phyloP scores from a whole-genome alignment of 345 rosid species.

The Adansonia digitata region DNA sequence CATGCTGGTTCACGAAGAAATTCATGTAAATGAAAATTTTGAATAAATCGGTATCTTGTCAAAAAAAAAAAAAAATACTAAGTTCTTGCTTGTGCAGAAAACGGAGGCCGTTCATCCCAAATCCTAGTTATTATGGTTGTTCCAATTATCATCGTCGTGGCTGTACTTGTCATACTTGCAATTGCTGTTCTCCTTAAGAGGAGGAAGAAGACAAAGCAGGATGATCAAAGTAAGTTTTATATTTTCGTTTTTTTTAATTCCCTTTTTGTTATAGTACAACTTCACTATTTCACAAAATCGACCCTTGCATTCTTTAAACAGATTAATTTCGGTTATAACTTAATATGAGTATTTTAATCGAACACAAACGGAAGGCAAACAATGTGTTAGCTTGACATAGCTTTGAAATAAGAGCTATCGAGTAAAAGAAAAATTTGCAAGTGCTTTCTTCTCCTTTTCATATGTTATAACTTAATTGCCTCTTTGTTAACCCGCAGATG shows the following conservation, averaged over 20 bases:
- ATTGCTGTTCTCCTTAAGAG: constrained; percentile 11
- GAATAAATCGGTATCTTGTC: not conserved
- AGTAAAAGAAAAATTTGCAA: not conserved
- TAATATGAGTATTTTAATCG: not conserved
- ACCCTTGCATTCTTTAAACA: not conserved
- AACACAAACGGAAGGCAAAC: not conserved
- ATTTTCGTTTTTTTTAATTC: not conserved
- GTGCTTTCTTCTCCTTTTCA: not conserved
- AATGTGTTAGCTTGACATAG: not conserved
- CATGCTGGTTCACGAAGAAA: not conserved
- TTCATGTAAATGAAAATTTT: not conserved
- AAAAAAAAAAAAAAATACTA: not conserved
- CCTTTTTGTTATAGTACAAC: not conserved
- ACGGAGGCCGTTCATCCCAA: not conserved
- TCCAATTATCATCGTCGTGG: constrained; percentile 15
- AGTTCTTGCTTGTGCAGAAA: not conserved
- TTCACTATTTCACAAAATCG: not conserved
- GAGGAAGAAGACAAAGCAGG: not conserved
- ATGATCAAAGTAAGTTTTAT: not conserved
- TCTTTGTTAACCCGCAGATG: not conserved
- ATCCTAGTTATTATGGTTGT: constrained; percentile 18
- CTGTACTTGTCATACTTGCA: not conserved
- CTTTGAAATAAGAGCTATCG: not conserved
- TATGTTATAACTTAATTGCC: not conserved
- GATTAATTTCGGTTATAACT: not conserved